Evolutionary conservation across 2,329 filamentous ascomycete genomes (phyloP), one percentile per base, ranked within the genome.

Genomic region (Colletotrichum graminicola): DNA sequence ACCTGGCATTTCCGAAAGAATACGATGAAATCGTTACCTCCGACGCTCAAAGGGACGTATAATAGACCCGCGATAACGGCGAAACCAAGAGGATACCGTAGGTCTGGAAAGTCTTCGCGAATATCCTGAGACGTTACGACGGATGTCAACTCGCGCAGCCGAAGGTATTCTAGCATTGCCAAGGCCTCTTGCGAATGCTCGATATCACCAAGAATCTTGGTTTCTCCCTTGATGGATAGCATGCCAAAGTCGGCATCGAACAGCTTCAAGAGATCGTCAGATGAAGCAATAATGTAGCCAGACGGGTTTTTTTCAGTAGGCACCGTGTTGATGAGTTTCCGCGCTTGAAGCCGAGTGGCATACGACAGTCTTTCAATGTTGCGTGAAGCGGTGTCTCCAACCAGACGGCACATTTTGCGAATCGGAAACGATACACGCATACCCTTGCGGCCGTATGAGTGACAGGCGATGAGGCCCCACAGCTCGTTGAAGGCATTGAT

Each of bases 401-500:
- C 89, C 5, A 97, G 83, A 6, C 94, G 91, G 79, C 94, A 97
- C 91, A 97, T 95, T 80, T 97, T 97, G 16, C 94, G 88, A 60
- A 97, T 94, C 0, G 94, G 94, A 76, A 97, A 97, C 0, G 93
- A 93, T 0, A 97, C 94, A n/a, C 94, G 88, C 93, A 96, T 97
- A 5, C 94, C 94, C 55, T 87, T 88, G 2, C 80, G 70, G 0
- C 93, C 94, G 76, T 97, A 97, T 0, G 92, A 89, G 78, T 97
- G 94, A 72, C 94, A 97, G 1, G 94, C 91, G 51, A 97, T 94
- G 36, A 97, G 83, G 0, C 94, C 95, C 95, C 94, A 97, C 0
- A 97, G 82, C 75, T 97, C 92, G 75, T 89, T 87, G 76, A 97
- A 96, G 0, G 93, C 93, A 74, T 94, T 96, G 77, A 97, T 93